Conservation (phyloP, 805 yeast species). For the Saturnispora serradocipensis region DNA sequence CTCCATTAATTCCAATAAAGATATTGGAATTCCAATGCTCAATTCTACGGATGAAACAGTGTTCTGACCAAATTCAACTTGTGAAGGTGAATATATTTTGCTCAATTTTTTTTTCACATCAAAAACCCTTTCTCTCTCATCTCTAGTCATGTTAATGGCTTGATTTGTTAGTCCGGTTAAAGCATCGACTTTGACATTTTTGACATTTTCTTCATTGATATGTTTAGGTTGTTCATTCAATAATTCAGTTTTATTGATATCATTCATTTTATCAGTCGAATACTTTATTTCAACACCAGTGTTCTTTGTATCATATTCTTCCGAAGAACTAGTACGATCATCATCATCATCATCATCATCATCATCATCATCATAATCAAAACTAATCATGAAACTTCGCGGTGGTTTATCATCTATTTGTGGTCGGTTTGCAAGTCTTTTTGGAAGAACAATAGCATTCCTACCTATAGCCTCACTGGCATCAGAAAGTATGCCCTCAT, state of each 20-base stretch:
- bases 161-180: constrained; percentile 16
- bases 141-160: constrained; percentile 4
- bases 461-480: neutral
- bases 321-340: constrained; percentile 3
- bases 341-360: constrained; percentile 8
- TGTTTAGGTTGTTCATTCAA: neutral
- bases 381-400: constrained; percentile 22
- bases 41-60: constrained; percentile 27
- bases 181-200: constrained; percentile 9
- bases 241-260: neutral
- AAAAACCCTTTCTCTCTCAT: constrained; percentile 12
- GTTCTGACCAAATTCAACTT: constrained; percentile 8
- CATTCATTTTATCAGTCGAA: neutral
- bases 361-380: constrained; percentile 14
- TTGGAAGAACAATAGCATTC: constrained; percentile 9
- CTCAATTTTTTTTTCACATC: constrained; percentile 6
- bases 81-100: constrained; percentile 17
- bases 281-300: neutral
- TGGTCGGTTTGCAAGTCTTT: constrained; percentile 20
- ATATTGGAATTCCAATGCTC: constrained; percentile 40
- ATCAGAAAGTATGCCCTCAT: constrained; percentile 3
- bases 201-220: neutral
- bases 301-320: neutral
- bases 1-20: constrained; percentile 38
- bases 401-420: constrained; percentile 27